These are phyloP conservation scores for Bipolaris oryzae DNA, from an alignment of 2,329 filamentous ascomycete genomes.

Conservation along the genomic window DNA sequence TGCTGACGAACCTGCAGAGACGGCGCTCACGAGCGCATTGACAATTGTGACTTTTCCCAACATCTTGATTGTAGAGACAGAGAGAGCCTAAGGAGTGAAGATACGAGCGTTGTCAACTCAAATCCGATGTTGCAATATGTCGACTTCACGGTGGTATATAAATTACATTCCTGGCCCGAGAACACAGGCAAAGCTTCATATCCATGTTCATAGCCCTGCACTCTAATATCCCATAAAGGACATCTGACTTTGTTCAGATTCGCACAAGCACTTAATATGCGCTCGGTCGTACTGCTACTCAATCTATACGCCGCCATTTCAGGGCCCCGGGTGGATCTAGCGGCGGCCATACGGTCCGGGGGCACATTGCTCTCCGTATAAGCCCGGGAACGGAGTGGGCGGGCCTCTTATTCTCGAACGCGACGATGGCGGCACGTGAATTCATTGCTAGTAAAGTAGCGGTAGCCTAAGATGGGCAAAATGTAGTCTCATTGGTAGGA, in stretches of 20 bases:
- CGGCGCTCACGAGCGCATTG: constrained; percentile 40
- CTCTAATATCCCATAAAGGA: constrained; percentile 31
- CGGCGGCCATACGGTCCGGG: constrained; percentile 45
- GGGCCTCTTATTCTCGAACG: constrained; percentile 7
- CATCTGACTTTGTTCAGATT: constrained; percentile 19
- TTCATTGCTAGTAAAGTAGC: neutral
- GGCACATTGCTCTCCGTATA: constrained; percentile 19
- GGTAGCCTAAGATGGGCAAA: neutral
- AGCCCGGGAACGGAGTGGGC: constrained; percentile 4
- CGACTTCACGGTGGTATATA: constrained; percentile 27
- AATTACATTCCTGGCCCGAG: constrained; percentile 11
- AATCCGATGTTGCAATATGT: neutral
- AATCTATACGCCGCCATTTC: constrained; percentile 43
- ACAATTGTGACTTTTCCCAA: constrained; percentile 39
- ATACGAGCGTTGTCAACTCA: neutral
- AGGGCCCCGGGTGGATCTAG: constrained; percentile 28
- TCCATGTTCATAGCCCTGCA: constrained; percentile 21
- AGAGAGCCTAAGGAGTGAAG: neutral
- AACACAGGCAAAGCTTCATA: constrained; percentile 18
- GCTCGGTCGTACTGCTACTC: constrained; percentile 33
- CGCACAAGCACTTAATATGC: constrained; percentile 12
- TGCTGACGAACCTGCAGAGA: constrained; percentile 36
- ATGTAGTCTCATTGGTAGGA: constrained; percentile 2
- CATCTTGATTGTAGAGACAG: constrained; percentile 27
- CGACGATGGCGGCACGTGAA: constrained; percentile 8